Conservation (phyloP, 164 flowering plant species). For the Malania oleifera region DNA sequence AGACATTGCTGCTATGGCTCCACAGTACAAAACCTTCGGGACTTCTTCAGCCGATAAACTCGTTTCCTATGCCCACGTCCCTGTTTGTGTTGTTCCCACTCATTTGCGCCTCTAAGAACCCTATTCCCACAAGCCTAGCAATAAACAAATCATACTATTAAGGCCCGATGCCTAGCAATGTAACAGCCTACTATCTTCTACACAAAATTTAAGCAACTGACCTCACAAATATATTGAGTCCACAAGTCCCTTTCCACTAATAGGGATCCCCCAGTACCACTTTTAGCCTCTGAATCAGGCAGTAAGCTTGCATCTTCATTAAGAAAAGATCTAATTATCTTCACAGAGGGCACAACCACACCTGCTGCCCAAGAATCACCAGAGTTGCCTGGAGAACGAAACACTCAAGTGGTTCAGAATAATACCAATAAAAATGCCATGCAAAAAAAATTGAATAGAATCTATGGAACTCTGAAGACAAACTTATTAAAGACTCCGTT, state of each 20-base stretch:
- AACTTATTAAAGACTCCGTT: conserved; percentile 62
- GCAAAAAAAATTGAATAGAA: background rate
- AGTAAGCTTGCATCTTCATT: conserved; percentile 15
- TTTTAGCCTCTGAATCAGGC: conserved; percentile 8
- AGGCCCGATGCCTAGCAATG: background rate
- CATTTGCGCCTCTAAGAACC: conserved; percentile 71
- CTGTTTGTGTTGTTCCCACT: conserved; percentile 83
- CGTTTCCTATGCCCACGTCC: conserved; percentile 80
- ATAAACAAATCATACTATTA: conserved; percentile 1
- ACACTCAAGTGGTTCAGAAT: background rate
- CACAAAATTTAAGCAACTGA: conserved; percentile 18
- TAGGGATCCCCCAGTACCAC: conserved; percentile 10
- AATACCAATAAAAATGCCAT: background rate
- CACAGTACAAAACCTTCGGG: conserved; percentile 12
- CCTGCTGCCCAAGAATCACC: conserved; percentile 51
- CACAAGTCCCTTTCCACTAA: conserved; percentile 62
- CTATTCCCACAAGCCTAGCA: conserved; percentile 73
- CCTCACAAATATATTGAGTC: conserved; percentile 81
- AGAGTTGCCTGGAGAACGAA: conserved; percentile 32
- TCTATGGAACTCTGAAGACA: background rate
- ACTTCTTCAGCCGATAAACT: conserved; percentile 36
- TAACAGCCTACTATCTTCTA: background rate
- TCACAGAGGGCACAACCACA: conserved; percentile 59
- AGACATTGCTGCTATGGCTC: conserved; percentile 12
- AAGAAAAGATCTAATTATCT: conserved; percentile 50